These are phyloP conservation scores for Aspergillus fischeri DNA, from an alignment of 2,329 filamentous ascomycete genomes.

Conservation along the genomic window DNA sequence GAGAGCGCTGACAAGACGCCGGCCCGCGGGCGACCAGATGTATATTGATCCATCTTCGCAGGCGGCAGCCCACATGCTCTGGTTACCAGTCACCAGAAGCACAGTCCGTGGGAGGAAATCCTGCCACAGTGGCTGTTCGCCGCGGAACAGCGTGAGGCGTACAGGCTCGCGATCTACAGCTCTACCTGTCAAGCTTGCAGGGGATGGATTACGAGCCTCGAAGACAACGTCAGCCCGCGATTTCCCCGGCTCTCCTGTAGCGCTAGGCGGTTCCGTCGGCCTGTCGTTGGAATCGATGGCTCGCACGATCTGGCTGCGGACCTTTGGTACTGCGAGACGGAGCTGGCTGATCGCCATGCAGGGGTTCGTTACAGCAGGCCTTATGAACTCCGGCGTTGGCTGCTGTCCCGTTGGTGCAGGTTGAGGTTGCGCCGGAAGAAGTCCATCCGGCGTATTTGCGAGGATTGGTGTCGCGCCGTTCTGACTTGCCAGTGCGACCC, in stretches of 20 bases:
- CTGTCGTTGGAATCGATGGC: constrained; percentile 61
- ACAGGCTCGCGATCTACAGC: constrained; percentile 72
- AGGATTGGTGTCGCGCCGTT: constrained; percentile 71
- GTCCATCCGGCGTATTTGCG: constrained; percentile 69
- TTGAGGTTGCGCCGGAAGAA: constrained; percentile 68
- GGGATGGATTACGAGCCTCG: constrained; percentile 79
- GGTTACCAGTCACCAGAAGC: constrained; percentile 85
- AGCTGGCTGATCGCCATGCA: constrained; percentile 77
- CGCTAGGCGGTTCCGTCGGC: constrained; percentile 37
- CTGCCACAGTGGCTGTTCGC: constrained; percentile 81
- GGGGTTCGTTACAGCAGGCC: constrained; percentile 82
- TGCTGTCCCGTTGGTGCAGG: constrained; percentile 57
- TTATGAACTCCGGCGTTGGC: constrained; percentile 74
- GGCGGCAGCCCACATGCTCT: constrained; percentile 84
- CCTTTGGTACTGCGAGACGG: constrained; percentile 79
- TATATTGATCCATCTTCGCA: constrained; percentile 91
- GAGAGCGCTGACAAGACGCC: constrained; percentile 77
- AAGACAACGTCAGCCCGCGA: constrained; percentile 69
- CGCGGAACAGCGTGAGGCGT: constrained; percentile 74
- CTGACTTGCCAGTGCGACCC: constrained; percentile 54
- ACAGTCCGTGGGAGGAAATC: constrained; percentile 85
- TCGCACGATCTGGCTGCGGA: constrained; percentile 76
- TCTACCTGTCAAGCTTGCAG: constrained; percentile 56
- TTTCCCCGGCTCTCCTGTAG: constrained; percentile 41
- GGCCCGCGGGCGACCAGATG: constrained; percentile 86